Base-by-base conservation (phyloP, 352 stramenopile genomes). In the Globisporangium solare region DNA sequence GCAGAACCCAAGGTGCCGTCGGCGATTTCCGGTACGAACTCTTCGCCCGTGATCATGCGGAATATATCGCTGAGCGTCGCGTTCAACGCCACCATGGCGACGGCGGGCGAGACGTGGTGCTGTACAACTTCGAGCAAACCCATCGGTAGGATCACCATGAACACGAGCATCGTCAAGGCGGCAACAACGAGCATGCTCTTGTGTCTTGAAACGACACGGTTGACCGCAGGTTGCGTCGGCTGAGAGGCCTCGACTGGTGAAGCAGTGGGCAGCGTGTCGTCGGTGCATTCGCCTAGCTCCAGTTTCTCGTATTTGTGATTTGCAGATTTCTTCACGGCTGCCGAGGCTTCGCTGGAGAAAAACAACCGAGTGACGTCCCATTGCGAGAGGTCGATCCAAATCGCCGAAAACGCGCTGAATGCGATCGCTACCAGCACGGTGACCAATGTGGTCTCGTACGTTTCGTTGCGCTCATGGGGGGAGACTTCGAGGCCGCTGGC, bases 51-150 rank as follows among this genome's bases (percentile, higher is more conserved):
- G 6, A 67, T 21, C 1, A 51, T 46, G 18, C 58, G 63, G 40
- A 81, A 74, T 1, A 75, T 46, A 21, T 78, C 71, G 40, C 72
- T 84, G 14, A 77, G 32, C 14, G 63, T 65, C 22, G 69, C 58
- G 32, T 84, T 81, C 14, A 81, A 51, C 8, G 51, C 74, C 13
- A 74, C 59, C 11, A 67, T 62, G 0, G 69, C 66, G 31, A 84
- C 58, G 1, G 70, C 55, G 0, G 56, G 55, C 1, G 50, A 61
- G 48, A 41, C 67, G n/a, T 40, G 22, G 12, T 60, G 52, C 15
- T 49, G 56, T 1, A 76, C 45, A 2, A 56, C 47, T 6, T 35
- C 27, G 10, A 73, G 39, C 6, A 64, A 56, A 20, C 63, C 18
- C 12, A 51, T 32, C 6, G 67, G 67, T 0, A 73, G 8, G 5